Evolutionary conservation across 176 grass and related monocot species (phyloP).

Genomic region (Stipa capillata): DNA sequence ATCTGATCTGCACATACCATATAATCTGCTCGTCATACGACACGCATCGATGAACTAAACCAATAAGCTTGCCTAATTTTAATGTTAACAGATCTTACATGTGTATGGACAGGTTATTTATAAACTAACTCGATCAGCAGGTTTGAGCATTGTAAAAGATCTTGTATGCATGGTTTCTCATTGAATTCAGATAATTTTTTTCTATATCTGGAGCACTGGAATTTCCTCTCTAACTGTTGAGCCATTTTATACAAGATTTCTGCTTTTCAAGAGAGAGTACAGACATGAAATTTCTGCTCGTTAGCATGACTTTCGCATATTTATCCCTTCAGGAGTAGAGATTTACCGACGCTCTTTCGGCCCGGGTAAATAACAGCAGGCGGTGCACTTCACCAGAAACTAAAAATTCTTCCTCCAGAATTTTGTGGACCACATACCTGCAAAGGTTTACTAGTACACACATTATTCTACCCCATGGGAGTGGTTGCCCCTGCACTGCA

Average conservation of each 20-base stretch:
- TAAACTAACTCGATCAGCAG: background rate
- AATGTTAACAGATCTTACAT: background rate
- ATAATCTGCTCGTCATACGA: background rate
- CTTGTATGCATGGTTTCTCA: no score
- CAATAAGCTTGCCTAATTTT: background rate
- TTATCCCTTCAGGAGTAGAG: no score
- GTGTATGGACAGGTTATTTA: no score
- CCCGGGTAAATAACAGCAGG: background rate
- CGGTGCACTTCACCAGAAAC: slow-evolving; percentile 14
- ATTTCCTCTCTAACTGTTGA: no score
- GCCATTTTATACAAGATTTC: no score
- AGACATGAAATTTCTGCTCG: no score
- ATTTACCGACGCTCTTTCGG: no score
- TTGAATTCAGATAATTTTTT: no score
- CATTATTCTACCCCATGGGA: slow-evolving; percentile 11
- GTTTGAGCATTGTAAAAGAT: background rate
- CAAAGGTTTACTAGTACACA: background rate
- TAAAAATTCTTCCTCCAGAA: slow-evolving; percentile 23
- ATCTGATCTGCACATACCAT: background rate
- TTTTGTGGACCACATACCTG: slow-evolving; percentile 16
- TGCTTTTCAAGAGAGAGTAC: no score
- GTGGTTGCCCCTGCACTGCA: no score
- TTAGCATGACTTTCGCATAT: no score
- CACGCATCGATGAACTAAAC: background rate
- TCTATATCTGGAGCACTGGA: no score